These are phyloP conservation scores for Fragaria vesca DNA, from an alignment of 306 rosid species.

Conservation along the genomic window DNA sequence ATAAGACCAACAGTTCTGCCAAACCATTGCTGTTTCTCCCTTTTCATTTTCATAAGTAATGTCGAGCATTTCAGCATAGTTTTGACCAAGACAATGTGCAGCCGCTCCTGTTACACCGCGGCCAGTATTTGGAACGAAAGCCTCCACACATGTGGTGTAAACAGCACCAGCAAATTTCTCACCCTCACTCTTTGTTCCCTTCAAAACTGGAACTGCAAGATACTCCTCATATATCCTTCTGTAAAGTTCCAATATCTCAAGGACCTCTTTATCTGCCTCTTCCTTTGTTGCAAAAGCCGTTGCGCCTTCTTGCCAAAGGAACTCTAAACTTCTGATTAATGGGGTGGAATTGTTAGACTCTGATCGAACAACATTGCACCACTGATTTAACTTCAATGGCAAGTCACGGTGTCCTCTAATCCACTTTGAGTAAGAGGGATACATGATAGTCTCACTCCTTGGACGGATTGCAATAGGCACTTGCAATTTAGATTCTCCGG, in stretches of 20 bases:
- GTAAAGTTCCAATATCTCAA: slow-evolving; percentile 81
- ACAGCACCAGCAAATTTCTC: slow-evolving; percentile 98
- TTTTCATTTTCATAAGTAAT: slow-evolving; percentile 91
- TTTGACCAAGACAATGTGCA: slow-evolving; percentile 94
- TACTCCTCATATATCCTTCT: slow-evolving; percentile 82
- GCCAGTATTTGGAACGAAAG: slow-evolving; percentile 88
- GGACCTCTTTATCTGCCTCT: slow-evolving; percentile 95
- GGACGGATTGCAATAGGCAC: slow-evolving; percentile 95
- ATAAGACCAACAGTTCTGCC: slow-evolving; percentile 99
- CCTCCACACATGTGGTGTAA: slow-evolving; percentile 98
- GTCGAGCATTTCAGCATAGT: slow-evolving; percentile 91
- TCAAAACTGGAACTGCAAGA: slow-evolving; percentile 85
- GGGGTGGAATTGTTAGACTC: slow-evolving; percentile 99
- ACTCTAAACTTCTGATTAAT: slow-evolving; percentile 97
- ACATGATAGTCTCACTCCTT: slow-evolving; percentile 98
- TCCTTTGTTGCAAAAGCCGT: slow-evolving; percentile 92
- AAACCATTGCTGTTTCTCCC: slow-evolving; percentile 79
- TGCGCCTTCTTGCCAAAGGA: slow-evolving; percentile 99
- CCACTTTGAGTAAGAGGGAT: slow-evolving; percentile 97
- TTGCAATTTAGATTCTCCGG: slow-evolving; percentile 73
- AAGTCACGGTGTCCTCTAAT: slow-evolving; percentile 98
- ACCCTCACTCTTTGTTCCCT: slow-evolving; percentile 90
- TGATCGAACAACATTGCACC: slow-evolving; percentile 99
- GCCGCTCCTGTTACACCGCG: slow-evolving; percentile 97
- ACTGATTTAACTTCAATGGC: slow-evolving; percentile 92